Percentiles rank a stretch among this genome's conserved stretches.
Evolutionary conservation across 768 basidiomycete species (phyloP).

Genomic region (Russula griseocarnosa): DNA sequence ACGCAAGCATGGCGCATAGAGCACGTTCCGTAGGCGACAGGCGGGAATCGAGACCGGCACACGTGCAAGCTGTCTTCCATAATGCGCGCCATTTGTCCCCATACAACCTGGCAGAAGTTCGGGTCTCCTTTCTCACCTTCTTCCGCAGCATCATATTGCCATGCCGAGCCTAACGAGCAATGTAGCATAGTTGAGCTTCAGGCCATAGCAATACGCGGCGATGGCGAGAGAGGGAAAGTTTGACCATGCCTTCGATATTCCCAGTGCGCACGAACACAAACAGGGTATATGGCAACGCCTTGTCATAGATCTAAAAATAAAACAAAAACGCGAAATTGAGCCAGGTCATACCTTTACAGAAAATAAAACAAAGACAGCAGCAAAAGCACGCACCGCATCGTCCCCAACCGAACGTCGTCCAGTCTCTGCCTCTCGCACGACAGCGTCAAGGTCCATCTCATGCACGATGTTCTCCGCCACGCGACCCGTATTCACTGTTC

Average conservation of each 20-base stretch:
- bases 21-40: too few species aligned
- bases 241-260: slow-evolving; percentile 77
- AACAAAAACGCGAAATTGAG: background rate
- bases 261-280: slow-evolving; percentile 83
- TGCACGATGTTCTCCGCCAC: too few species aligned
- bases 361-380: background rate
- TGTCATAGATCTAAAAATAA: slow-evolving; percentile 66
- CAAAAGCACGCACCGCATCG: slow-evolving; percentile 57
- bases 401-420: slow-evolving; percentile 57
- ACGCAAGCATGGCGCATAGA: too few species aligned
- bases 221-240: slow-evolving; percentile 43
- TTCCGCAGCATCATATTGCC: too few species aligned
- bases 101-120: too few species aligned
- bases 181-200: background rate
- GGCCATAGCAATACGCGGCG: background rate
- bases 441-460: too few species aligned
- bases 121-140: too few species aligned
- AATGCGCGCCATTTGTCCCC: too few species aligned
- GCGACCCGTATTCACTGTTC: too few species aligned
- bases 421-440: slow-evolving; percentile 29
- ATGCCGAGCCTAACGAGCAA: too few species aligned
- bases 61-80: too few species aligned
- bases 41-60: too few species aligned
- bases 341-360: background rate
- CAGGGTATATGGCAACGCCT: slow-evolving; percentile 66